Evolutionary conservation across 805 yeast genomes (phyloP).

Genomic region (Yamadazyma philogaea): DNA sequence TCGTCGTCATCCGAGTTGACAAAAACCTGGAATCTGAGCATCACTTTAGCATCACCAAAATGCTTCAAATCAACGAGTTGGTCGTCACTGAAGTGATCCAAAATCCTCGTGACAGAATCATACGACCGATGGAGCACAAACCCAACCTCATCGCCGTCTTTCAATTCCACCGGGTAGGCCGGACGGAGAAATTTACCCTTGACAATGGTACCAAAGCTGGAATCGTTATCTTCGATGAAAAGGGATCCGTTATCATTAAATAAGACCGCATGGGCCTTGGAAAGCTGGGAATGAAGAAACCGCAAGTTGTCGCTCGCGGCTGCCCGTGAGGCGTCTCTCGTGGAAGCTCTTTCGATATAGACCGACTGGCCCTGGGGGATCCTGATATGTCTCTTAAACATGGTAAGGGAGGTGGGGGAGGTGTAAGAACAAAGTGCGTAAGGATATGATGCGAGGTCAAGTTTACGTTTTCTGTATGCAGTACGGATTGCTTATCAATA

Average conservation of each 20-base stretch:
- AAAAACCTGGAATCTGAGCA: neutral
- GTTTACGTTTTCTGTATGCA: no score
- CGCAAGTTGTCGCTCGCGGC: slow-evolving; percentile 28
- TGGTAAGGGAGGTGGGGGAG: neutral
- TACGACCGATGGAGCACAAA: slow-evolving; percentile 23
- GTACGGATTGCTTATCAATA: neutral
- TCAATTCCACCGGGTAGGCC: slow-evolving; percentile 15
- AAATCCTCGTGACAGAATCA: neutral
- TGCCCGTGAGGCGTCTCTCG: slow-evolving; percentile 23
- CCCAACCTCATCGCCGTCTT: slow-evolving; percentile 29
- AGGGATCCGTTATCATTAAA: slow-evolving; percentile 18
- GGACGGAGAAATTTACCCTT: slow-evolving; percentile 25
- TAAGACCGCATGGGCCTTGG: slow-evolving; percentile 36
- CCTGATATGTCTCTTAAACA: neutral
- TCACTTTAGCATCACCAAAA: neutral
- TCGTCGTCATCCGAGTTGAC: neutral
- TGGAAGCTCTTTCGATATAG: slow-evolving; percentile 28
- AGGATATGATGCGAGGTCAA: neutral
- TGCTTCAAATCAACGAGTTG: neutral
- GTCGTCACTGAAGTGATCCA: neutral
- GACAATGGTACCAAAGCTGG: slow-evolving; percentile 40
- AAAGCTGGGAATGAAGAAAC: slow-evolving; percentile 34
- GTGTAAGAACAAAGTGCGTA: neutral
- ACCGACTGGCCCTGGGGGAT: neutral
- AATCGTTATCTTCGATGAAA: slow-evolving; percentile 25